Evolutionary conservation across 2,329 filamentous ascomycete species (phyloP).

Genomic region (Raffaelea deltoideospora): DNA sequence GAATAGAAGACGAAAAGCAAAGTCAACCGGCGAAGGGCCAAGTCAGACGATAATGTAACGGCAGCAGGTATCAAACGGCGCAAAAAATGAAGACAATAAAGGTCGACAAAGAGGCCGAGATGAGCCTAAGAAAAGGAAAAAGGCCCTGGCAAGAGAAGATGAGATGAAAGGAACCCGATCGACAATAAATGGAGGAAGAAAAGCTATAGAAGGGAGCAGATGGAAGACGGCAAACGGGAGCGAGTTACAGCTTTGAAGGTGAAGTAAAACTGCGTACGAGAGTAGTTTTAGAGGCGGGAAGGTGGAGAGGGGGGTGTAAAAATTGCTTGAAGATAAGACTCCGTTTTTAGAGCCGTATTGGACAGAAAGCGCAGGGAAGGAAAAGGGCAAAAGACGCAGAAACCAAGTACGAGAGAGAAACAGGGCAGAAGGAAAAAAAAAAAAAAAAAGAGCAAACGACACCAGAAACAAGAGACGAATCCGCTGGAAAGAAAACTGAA

Average conservation of each 20-base stretch:
- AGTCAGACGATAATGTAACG: background rate
- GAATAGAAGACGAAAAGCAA: conserved; percentile 6
- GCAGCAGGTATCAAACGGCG: background rate
- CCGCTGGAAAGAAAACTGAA: conserved; percentile 7
- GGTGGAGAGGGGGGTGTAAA: no score
- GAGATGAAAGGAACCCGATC: background rate
- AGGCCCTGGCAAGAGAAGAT: conserved; percentile 5
- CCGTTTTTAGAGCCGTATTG: no score
- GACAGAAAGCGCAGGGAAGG: conserved; percentile 18
- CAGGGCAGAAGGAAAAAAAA: conserved; percentile 18
- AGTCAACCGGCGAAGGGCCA: conserved; percentile 2
- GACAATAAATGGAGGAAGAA: no score
- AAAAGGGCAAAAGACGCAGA: conserved; percentile 26
- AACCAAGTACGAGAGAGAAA: conserved; percentile 18
- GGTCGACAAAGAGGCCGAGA: background rate
- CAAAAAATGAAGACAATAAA: background rate
- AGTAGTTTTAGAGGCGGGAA: background rate
- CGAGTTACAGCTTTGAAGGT: no score
- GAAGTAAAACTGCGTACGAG: no score
- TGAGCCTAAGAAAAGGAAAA: background rate
- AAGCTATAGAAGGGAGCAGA: no score
- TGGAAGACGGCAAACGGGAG: no score
- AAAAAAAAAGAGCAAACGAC: conserved; percentile 7
- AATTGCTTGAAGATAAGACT: no score
- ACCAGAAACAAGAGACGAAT: conserved; percentile 5